Evolutionary conservation across 2,329 filamentous ascomycete genomes (phyloP), one percentile per base, ranked within the genome.

Genomic region (Coleophoma cylindrospora): DNA sequence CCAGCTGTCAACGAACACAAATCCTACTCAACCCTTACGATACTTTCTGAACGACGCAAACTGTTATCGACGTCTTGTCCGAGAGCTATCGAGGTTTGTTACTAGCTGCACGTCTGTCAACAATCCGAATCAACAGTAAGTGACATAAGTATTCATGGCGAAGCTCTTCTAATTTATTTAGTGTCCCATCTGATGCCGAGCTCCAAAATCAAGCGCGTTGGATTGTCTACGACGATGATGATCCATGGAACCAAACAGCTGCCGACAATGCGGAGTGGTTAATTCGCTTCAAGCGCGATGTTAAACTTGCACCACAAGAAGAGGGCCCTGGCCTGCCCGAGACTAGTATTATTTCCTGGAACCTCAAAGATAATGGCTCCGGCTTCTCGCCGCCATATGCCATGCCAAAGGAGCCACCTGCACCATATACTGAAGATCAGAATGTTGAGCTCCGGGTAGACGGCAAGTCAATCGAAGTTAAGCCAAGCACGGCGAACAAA

Each of bases 181-280:
- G 61, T 51, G 67, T 77, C n/a, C 81, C 75, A 0, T 76, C 73
- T 0, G 81, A 84, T 54, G 73, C 77, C n/a, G 81, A 84, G 59
- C 65, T 85, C n/a, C 77, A 82, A 59, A 76, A 82, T 54, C 81
- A 84, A 60, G 79, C 81, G 2, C 74, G 81, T 15, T 84, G 79
- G 77, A 74, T 84, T 34, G 66, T 83, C 0, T 84, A 81, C 51
- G 79, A 84, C 49, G 79, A 82, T 74, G 81, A 84, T 50, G 81
- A 84, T 57, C 78, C 79, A 2, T 83, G 80, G 77, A 84, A 84
- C 61, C 76, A 81, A 57, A 84, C 81, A 0, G 77, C 79, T 1
- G 80, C 80, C 32, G 81, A 84, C 59, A 84, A 84, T 55, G 73
- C 71, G 1, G 80, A 84, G 63, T 85, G 81, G 81, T 70, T 85